phyloP scores from a whole-genome alignment of 129 eudicot genomes.

The Cynara cardunculus region DNA sequence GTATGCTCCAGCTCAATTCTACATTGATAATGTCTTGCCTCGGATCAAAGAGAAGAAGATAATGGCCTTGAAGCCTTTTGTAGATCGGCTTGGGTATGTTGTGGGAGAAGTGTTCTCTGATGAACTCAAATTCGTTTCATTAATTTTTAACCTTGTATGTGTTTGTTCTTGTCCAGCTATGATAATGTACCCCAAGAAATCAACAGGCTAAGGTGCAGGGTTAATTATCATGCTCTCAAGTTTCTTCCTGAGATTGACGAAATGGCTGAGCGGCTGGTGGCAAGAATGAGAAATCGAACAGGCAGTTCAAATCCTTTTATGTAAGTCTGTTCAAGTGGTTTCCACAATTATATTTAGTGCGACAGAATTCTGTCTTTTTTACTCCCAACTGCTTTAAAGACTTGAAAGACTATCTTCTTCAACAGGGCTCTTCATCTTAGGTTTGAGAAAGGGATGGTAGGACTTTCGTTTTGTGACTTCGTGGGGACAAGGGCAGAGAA shows the following conservation, averaged over 20 bases:
- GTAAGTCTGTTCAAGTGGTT: slow-evolving; percentile 33
- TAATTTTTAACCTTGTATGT: background rate
- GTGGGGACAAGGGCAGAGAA: slow-evolving; percentile 92
- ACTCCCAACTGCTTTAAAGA: background rate
- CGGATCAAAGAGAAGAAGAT: slow-evolving; percentile 94
- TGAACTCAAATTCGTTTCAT: background rate
- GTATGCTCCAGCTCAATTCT: slow-evolving; percentile 94
- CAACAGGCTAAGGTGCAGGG: slow-evolving; percentile 92
- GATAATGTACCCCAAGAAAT: slow-evolving; percentile 96
- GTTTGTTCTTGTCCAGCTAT: slow-evolving; percentile 49
- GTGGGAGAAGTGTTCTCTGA: background rate
- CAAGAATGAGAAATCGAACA: slow-evolving; percentile 97
- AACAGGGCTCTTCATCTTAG: slow-evolving; percentile 98
- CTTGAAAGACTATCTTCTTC: slow-evolving; percentile 1
- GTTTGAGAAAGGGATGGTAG: slow-evolving; percentile 99
- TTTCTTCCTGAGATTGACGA: slow-evolving; percentile 95
- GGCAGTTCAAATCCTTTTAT: slow-evolving; percentile 82
- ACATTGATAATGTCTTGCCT: slow-evolving; percentile 93
- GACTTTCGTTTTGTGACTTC: slow-evolving; percentile 96
- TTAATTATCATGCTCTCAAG: slow-evolving; percentile 91
- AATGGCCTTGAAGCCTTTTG: slow-evolving; percentile 96
- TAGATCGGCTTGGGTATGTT: slow-evolving; percentile 97
- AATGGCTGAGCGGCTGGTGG: slow-evolving; percentile 85
- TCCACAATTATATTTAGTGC: background rate
- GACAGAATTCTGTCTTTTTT: background rate